Conservation (phyloP, 2,329 filamentous ascomycete genomes). For the Fusarium tjaetaba region DNA sequence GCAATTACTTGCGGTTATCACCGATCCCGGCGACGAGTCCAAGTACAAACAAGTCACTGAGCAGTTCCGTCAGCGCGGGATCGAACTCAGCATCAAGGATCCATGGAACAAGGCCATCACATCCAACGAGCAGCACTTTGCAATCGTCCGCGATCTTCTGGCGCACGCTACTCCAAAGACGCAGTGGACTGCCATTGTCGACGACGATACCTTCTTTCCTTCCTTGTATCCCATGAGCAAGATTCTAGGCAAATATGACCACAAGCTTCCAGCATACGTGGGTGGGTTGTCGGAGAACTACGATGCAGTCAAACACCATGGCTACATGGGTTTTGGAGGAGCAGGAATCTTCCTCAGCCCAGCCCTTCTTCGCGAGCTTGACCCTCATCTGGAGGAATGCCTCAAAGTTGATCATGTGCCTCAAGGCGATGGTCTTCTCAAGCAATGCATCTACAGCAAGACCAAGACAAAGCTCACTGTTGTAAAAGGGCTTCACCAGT, state of each 20-base stretch:
- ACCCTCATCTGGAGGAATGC: conserved; percentile 59
- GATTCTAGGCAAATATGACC: conserved; percentile 59
- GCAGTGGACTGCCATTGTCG: conserved; percentile 66
- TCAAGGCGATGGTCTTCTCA: conserved; percentile 65
- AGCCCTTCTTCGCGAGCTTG: conserved; percentile 60
- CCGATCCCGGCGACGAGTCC: conserved; percentile 52
- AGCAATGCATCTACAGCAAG: conserved; percentile 65
- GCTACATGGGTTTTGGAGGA: conserved; percentile 69
- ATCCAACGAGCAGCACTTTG: conserved; percentile 67
- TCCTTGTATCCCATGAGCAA: conserved; percentile 61
- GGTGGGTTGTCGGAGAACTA: conserved; percentile 68
- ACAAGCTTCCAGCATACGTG: conserved; percentile 61
- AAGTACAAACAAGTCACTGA: conserved; percentile 45
- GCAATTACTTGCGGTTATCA: conserved; percentile 61
- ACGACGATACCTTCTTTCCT: conserved; percentile 73
- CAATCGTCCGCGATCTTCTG: conserved; percentile 62
- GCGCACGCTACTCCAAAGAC: conserved; percentile 55
- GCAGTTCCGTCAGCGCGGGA: conserved; percentile 43
- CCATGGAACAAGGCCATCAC: conserved; percentile 49
- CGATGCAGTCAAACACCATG: conserved; percentile 60
- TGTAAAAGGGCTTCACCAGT: conserved; percentile 65
- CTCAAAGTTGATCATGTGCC: conserved; percentile 46
- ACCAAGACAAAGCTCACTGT: conserved; percentile 64
- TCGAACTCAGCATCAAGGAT: conserved; percentile 49
- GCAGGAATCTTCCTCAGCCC: conserved; percentile 68